These are phyloP conservation scores for Geoglossum glabrum DNA, from an alignment of 495 filamentous ascomycete genomes.

Conservation along the genomic window DNA sequence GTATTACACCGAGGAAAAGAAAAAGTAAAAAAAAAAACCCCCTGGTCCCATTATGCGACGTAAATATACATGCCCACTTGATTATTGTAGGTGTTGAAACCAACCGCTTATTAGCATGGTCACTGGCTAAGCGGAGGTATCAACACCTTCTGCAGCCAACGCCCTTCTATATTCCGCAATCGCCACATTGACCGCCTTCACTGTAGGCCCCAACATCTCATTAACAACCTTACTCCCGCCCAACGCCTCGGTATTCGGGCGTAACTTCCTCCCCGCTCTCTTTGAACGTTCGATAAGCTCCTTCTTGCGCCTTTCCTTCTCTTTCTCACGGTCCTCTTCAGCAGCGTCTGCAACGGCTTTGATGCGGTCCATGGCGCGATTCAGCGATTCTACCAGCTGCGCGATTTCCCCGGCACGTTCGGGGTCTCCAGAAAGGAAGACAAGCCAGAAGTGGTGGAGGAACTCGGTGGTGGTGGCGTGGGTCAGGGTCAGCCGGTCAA, in stretches of 20 bases:
- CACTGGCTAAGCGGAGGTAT: not conserved
- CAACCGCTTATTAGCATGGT: not conserved
- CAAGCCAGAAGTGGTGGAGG: constrained; percentile 84
- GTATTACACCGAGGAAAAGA: too few relatives aligned
- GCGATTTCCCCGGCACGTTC: constrained; percentile 55
- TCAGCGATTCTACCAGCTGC: constrained; percentile 57
- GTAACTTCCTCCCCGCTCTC: constrained; percentile 47
- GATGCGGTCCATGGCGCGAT: constrained; percentile 57
- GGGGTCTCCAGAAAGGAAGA: constrained; percentile 67
- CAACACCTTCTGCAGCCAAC: constrained; percentile 29
- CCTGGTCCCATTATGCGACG: not conserved
- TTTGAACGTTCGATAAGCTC: constrained; percentile 47
- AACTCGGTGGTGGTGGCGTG: constrained; percentile 90
- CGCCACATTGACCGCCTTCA: constrained; percentile 45
- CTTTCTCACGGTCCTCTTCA: constrained; percentile 43
- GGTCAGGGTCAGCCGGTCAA: constrained; percentile 59
- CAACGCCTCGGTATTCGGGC: constrained; percentile 39
- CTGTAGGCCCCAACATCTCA: constrained; percentile 49
- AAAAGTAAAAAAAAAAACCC: too few relatives aligned
- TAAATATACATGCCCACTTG: not conserved
- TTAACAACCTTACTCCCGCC: constrained; percentile 62
- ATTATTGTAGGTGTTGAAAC: not conserved
- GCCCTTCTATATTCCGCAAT: constrained; percentile 40
- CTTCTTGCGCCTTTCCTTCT: constrained; percentile 37
- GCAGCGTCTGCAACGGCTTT: constrained; percentile 61